Evolutionary conservation across 1,139 yeast species (phyloP), one percentile per base, ranked within the genome.

Genomic region (Yamadazyma kanchanaburiensis): DNA sequence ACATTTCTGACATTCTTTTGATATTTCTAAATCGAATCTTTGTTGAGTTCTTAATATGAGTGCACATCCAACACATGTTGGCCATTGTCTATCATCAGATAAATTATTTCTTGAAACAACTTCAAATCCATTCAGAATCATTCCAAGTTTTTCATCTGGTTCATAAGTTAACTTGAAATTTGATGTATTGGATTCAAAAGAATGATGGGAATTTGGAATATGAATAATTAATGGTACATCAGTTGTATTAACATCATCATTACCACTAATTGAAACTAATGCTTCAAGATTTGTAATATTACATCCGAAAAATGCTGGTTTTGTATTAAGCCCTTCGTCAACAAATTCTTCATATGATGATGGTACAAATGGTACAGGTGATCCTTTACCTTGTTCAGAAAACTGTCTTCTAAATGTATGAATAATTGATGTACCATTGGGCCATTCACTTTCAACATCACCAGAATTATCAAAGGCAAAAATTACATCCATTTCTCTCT

Each of bases 391-490:
- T 40, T 61, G 75, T 3, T 44, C 42, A 6, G 55, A 45, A 39
- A 70, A 70, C 46, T 74, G 80, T 27, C 83, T 60, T 32, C 56
- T 44, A 42, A 69, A 75, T 1, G 83, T 72, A 20, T 65, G 60
- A 17, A 74, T 72, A 28, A 86, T 53, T 0, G 95, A 75, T 1
- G 83, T 58, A 31, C 95, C 95, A 48, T 81, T 74, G 24, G 95
- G 95, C 87, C 91, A 84, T 37, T 53, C 58, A 24, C 64, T 55
- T 10, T 61, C 58, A 0, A 91, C 79, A 46, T 88, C 95, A 24
- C 86, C 91, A n/a, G 88, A 77, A 56, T 81, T 83, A 51, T 88
- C 97, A 49, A 77, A 79, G 0, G 94, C 94, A 54, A 88, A 74
- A 20, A 88, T 70, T 9, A 83, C 76, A 51, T 88, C 97, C 14